Evolutionary conservation across 805 yeast genomes (phyloP).

Genomic region (Nakazawaea ishiwadae): DNA sequence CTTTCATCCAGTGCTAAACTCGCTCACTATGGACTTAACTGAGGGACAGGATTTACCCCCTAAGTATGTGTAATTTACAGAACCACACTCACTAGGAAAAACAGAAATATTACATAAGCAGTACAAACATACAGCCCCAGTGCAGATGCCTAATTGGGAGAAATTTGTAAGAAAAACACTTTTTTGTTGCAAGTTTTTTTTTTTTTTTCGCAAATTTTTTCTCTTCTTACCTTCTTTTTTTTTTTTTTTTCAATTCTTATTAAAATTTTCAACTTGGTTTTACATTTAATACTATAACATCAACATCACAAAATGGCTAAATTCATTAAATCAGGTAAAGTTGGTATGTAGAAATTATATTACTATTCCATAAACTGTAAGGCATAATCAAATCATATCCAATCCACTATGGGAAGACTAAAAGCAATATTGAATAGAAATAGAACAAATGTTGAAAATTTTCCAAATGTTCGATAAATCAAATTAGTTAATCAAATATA

Average conservation of each 20-base stretch:
- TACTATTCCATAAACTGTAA: no score
- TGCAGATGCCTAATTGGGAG: no score
- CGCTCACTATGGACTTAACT: no score
- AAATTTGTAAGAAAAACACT: not conserved
- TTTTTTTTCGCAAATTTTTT: slow-evolving; percentile 1
- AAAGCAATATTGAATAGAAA: no score
- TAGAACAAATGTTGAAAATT: no score
- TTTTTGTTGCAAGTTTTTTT: not conserved
- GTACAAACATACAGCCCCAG: slow-evolving; percentile 10
- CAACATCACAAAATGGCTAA: slow-evolving; percentile 75
- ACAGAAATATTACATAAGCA: slow-evolving; percentile 3
- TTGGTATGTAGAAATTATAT: slow-evolving; percentile 93
- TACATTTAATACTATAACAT: not conserved
- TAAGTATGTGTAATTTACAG: no score
- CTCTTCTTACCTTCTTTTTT: not conserved
- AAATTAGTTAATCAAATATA: no score
- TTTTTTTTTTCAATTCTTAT: slow-evolving; percentile 1
- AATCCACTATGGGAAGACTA: no score
- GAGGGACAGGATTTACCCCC: no score
- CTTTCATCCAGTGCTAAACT: no score
- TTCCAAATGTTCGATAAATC: not conserved
- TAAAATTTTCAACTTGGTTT: not conserved
- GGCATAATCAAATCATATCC: no score
- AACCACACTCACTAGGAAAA: no score
- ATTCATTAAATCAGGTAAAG: slow-evolving; percentile 99